Conservation (phyloP, 2,329 filamentous ascomycete genomes). For the Corinectria fuckeliana region DNA sequence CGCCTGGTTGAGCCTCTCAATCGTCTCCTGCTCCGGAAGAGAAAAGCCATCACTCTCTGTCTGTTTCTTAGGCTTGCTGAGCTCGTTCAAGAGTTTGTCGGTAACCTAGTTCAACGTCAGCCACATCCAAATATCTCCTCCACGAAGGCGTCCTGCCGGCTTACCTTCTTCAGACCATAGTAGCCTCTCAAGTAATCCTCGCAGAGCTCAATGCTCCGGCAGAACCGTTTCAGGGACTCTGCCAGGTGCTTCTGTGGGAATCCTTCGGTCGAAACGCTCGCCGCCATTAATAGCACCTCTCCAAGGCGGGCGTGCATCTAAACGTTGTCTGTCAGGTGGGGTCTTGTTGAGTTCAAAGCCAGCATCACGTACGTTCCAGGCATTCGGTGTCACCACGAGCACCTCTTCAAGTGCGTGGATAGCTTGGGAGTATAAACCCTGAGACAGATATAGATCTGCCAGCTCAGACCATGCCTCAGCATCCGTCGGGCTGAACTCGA, state of each 20-base stretch:
- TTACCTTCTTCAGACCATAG: constrained; percentile 85
- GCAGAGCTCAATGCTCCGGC: constrained; percentile 90
- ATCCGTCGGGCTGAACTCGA: constrained; percentile 88
- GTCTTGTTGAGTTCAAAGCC: constrained; percentile 1
- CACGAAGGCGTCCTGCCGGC: constrained; percentile 30
- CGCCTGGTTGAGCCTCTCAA: constrained; percentile 72
- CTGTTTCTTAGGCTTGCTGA: constrained; percentile 52
- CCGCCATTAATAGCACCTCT: constrained; percentile 79
- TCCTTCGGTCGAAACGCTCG: constrained; percentile 51
- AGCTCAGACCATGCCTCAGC: constrained; percentile 93
- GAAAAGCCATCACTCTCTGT: constrained; percentile 57
- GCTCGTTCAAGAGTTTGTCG: constrained; percentile 55
- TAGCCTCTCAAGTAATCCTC: constrained; percentile 91
- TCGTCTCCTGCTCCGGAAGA: constrained; percentile 62
- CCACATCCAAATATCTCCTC: background rate
- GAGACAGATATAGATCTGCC: constrained; percentile 81
- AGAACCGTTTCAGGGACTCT: constrained; percentile 84
- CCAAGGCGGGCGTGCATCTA: constrained; percentile 87
- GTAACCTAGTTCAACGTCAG: constrained; percentile 50
- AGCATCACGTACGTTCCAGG: constrained; percentile 80
- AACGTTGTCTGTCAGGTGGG: constrained; percentile 28
- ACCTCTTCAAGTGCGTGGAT: constrained; percentile 92
- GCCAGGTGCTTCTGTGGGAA: constrained; percentile 62
- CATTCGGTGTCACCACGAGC: constrained; percentile 83
- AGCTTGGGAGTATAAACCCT: constrained; percentile 81